Percentiles rank a stretch among this genome's conserved stretches.
Evolutionary conservation across 768 basidiomycete genomes (phyloP).

Genomic region (Suillus bovinus): DNA sequence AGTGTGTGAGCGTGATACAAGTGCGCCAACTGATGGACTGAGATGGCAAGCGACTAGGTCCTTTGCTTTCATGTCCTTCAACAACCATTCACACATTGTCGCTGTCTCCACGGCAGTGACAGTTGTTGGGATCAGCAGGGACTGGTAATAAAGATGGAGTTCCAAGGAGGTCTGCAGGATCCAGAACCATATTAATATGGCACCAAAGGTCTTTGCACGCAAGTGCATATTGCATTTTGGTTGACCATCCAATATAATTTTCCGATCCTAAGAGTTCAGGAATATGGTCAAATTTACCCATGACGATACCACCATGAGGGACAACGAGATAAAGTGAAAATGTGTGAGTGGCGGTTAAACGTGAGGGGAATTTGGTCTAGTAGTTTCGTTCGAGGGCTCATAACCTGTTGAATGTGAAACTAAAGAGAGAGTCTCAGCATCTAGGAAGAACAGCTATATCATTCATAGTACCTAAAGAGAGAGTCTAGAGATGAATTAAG

Average conservation of each 20-base stretch:
- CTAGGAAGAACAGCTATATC: too few species aligned
- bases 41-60: background rate
- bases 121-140: background rate
- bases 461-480: too few species aligned
- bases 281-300: constrained; percentile 15
- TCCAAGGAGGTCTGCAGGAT: background rate
- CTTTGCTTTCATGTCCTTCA: constrained; percentile 6
- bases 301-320: background rate
- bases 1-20: background rate
- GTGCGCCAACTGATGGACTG: background rate
- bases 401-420: too few species aligned
- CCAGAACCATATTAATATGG: background rate
- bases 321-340: too few species aligned
- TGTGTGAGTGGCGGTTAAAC: too few species aligned
- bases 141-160: background rate
- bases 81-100: background rate
- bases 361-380: too few species aligned
- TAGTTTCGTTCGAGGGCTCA: too few species aligned
- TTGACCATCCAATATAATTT: background rate
- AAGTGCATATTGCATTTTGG: constrained; percentile 2
- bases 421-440: too few species aligned
- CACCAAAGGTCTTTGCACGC: background rate
- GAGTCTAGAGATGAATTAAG: too few species aligned
- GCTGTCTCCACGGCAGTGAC: background rate
- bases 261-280: background rate